Evolutionary conservation across 352 stramenopile species (phyloP).

Genomic region (Thalassiosira exigua): DNA sequence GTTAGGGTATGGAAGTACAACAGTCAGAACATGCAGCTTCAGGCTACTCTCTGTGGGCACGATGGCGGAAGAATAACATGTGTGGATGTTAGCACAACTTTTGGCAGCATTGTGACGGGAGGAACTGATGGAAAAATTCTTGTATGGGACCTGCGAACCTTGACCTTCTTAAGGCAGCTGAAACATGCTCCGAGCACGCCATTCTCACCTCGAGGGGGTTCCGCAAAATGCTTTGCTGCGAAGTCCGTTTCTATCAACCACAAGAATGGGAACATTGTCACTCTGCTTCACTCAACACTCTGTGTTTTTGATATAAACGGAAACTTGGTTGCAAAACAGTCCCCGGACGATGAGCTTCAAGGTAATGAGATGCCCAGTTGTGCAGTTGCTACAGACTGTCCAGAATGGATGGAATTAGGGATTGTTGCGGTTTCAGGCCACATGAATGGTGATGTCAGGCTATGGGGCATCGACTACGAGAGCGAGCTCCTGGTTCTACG

Average conservation of each 20-base stretch:
- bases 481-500: slow-evolving; percentile 61
- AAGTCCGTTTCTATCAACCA: slow-evolving; percentile 85
- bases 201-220: slow-evolving; percentile 25
- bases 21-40: slow-evolving; percentile 76
- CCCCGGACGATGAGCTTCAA: slow-evolving; percentile 54
- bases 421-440: slow-evolving; percentile 84
- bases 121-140: slow-evolving; percentile 81
- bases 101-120: slow-evolving; percentile 84
- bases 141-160: slow-evolving; percentile 84
- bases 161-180: slow-evolving; percentile 83
- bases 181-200: slow-evolving; percentile 47
- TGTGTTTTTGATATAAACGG: slow-evolving; percentile 86
- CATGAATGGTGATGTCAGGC: slow-evolving; percentile 80
- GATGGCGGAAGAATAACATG: slow-evolving; percentile 82
- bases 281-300: slow-evolving; percentile 76
- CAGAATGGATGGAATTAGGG: slow-evolving; percentile 84
- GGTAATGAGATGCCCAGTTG: slow-evolving; percentile 64
- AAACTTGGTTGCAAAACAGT: slow-evolving; percentile 73
- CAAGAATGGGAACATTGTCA: slow-evolving; percentile 84
- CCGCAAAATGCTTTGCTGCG: slow-evolving; percentile 45
- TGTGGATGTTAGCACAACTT: slow-evolving; percentile 81
- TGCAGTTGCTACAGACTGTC: slow-evolving; percentile 81
- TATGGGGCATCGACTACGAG: slow-evolving; percentile 83
- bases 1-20: slow-evolving; percentile 85
- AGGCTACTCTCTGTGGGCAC: slow-evolving; percentile 82